Evolutionary conservation across 805 yeast species (phyloP).

Genomic region (Saccharomycopsis sp.): DNA sequence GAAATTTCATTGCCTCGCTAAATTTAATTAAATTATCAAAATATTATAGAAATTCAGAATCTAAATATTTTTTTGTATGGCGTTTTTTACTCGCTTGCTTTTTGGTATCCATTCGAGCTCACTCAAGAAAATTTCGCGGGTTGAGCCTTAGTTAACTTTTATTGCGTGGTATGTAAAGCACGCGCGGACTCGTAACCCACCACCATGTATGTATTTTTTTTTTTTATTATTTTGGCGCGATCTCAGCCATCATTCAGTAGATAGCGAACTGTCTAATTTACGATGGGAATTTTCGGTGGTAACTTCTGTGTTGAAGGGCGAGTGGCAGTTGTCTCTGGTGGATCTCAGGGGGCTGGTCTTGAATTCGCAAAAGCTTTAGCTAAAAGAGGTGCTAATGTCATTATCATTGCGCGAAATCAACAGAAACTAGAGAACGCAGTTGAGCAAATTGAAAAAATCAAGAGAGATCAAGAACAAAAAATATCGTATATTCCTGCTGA

Average conservation of each 20-base stretch:
- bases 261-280: too few relatives aligned
- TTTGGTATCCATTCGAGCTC: too few relatives aligned
- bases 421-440: conserved; percentile 47
- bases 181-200: not conserved
- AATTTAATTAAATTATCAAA: too few relatives aligned
- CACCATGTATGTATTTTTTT: not conserved
- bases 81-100: too few relatives aligned
- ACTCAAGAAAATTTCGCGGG: too few relatives aligned
- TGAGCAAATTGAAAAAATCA: conserved; percentile 32
- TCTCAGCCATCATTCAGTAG: conserved; percentile 5
- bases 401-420: conserved; percentile 73
- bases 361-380: conserved; percentile 60
- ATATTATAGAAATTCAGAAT: too few relatives aligned
- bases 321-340: conserved; percentile 79
- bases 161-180: not conserved
- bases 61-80: too few relatives aligned
- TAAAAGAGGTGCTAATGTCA: conserved; percentile 45
- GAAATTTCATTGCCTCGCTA: too few relatives aligned
- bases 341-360: conserved; percentile 89
- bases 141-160: not conserved
- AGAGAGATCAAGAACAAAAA: conserved; percentile 23
- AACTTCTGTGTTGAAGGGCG: conserved; percentile 36
- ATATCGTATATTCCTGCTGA: conserved; percentile 54
- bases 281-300: conserved; percentile 10
- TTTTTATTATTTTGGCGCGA: not conserved